A percentile compares a stretch with the other conserved stretches of the same genome.
phyloP scores from a whole-genome alignment of 1,284 basidiomycete genomes.

The Sporisorium graminicola region DNA sequence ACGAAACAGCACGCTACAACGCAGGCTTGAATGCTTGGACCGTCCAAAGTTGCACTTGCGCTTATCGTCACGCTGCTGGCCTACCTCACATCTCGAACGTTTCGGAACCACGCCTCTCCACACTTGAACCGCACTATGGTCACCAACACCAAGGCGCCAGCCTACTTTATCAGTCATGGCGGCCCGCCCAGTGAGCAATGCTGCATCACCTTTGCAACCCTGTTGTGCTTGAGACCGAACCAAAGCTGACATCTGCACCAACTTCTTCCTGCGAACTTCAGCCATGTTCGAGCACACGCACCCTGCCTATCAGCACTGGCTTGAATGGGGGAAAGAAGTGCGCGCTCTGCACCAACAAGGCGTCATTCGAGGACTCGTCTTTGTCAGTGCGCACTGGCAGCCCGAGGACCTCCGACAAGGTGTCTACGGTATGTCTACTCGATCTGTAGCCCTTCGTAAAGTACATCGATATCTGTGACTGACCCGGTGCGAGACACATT shows the following conservation, averaged over 20 bases:
- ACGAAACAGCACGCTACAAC: neutral
- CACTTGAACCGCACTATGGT: constrained; percentile 13
- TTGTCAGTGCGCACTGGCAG: constrained; percentile 72
- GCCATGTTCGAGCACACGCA: constrained; percentile 70
- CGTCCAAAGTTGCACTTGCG: constrained; percentile 6
- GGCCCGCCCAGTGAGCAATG: constrained; percentile 70
- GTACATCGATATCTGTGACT: neutral
- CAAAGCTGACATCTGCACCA: neutral
- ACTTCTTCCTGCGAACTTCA: neutral
- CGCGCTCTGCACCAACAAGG: constrained; percentile 39
- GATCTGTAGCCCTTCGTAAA: neutral
- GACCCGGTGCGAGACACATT: neutral
- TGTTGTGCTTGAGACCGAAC: neutral
- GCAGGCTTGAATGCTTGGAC: constrained; percentile 15
- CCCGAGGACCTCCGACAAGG: constrained; percentile 65
- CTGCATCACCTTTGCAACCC: neutral
- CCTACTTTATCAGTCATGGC: constrained; percentile 56
- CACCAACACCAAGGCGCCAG: constrained; percentile 28
- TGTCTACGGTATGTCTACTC: constrained; percentile 35
- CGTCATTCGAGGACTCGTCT: constrained; percentile 70
- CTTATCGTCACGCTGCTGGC: constrained; percentile 17
- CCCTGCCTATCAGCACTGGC: constrained; percentile 71
- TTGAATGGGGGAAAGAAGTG: constrained; percentile 68
- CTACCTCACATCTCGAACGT: constrained; percentile 10
- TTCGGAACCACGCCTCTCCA: neutral